Percentiles rank a stretch among this genome's conserved stretches.
These are phyloP conservation scores for Pterula multifida DNA, from an alignment of 1,284 basidiomycete species.

Conservation along the genomic window DNA sequence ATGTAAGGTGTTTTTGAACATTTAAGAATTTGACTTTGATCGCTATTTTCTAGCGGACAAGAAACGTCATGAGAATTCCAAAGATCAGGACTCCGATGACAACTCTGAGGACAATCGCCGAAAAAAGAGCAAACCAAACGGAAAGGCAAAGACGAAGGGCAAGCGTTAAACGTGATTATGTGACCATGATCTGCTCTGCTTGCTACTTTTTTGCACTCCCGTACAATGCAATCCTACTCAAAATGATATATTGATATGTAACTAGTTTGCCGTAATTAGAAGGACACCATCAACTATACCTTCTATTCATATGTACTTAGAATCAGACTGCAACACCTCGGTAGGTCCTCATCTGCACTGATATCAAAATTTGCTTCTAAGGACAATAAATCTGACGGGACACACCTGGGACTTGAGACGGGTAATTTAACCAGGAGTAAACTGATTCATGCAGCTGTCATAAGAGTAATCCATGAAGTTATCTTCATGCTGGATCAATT, in stretches of 20 bases:
- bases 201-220: no score
- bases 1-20: slow-evolving; percentile 36
- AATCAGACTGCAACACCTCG: not conserved
- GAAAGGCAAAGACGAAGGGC: slow-evolving; percentile 14
- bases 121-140: slow-evolving; percentile 42
- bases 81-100: slow-evolving; percentile 46
- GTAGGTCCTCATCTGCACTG: not conserved
- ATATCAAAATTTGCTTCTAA: no score
- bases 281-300: no score
- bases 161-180: no score
- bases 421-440: slow-evolving; percentile 17
- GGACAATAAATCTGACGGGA: no score
- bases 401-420: slow-evolving; percentile 9
- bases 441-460: slow-evolving; percentile 14
- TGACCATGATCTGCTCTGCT: no score
- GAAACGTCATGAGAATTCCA: slow-evolving; percentile 41
- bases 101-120: slow-evolving; percentile 49
- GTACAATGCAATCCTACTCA: no score
- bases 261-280: no score
- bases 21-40: not conserved
- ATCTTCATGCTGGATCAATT: slow-evolving; percentile 6
- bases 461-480: slow-evolving; percentile 17
- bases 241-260: no score
- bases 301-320: not conserved
- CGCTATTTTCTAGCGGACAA: slow-evolving; percentile 43